Evolutionary conservation across 106 monocot species (phyloP).

Genomic region (Phalaenopsis equestris): DNA sequence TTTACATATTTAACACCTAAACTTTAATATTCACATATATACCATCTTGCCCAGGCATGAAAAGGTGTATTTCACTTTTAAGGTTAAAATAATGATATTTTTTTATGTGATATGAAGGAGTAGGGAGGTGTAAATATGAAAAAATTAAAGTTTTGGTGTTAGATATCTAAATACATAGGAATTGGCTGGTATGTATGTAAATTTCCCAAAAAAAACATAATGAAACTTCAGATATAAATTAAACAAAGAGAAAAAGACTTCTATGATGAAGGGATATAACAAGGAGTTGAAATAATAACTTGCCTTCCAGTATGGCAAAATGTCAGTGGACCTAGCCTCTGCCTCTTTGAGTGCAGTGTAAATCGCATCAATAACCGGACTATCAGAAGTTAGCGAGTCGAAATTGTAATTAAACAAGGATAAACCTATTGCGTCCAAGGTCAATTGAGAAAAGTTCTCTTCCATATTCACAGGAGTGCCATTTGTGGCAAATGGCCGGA

Average conservation of each 20-base stretch:
- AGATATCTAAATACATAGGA: too few relatives aligned
- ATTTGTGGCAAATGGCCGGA: slow-evolving; percentile 34
- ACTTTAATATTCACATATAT: too few relatives aligned
- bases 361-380: slow-evolving; percentile 95
- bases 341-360: slow-evolving; percentile 95
- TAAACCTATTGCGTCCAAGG: slow-evolving; percentile 87
- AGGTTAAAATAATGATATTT: too few relatives aligned
- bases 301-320: slow-evolving; percentile 97
- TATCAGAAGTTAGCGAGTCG: slow-evolving; percentile 81
- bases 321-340: slow-evolving; percentile 88
- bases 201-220: too few relatives aligned
- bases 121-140: too few relatives aligned
- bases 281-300: slow-evolving; percentile 1
- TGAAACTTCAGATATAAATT: too few relatives aligned
- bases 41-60: too few relatives aligned
- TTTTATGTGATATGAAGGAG: too few relatives aligned
- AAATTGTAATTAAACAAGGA: slow-evolving; percentile 97
- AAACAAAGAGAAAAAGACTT: not conserved
- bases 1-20: too few relatives aligned
- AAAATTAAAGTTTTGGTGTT: too few relatives aligned
- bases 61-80: too few relatives aligned
- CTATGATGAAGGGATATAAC: not conserved
- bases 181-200: too few relatives aligned
- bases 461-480: slow-evolving; percentile 92
- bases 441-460: slow-evolving; percentile 82